Evolutionary conservation across 2,329 filamentous ascomycete species (phyloP), one percentile per base, ranked within the genome.

Genomic region (Daldinia sp.): DNA sequence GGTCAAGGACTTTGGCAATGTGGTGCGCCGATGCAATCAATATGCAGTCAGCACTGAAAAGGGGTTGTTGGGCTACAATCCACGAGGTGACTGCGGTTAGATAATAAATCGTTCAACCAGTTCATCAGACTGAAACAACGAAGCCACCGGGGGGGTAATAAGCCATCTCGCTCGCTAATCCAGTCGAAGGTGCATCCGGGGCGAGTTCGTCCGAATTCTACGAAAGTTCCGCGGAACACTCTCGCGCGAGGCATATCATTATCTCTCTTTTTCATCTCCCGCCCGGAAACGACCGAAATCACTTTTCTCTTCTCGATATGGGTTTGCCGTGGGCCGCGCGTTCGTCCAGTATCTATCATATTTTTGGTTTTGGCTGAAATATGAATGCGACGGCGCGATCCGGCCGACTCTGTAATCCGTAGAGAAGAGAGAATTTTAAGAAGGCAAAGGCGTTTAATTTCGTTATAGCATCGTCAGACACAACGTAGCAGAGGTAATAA

Each of bases 1-100:
- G 50, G 63, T n/a, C 37, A 17, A 61, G 37, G 43, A 19, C 37
- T 32, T 32, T 51, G 27, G 27, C 48, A 21, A 50, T 41, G 55
- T 27, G 27, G 29, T 45, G 37, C 47, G 37, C 45, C 27, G 23
- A 32, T 60, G 43, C 51, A 56, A 57, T 41, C 53, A 48, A 52
- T 49, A 67, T 61, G 64, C 64, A 61, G 64, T 64, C 64, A 67
- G 64, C 64, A 64, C 58, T 66, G 61, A 66, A 61, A 61, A 48
- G 55, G 60, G 50, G 11, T 17, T 15, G 15, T 17, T n/a, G 32
- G 49, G 32, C 30, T 49, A 47, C n/a, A 52, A 34, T 55, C 57
- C 61, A 62, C 50, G 51, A 61, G 54, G 61, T 21, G 58, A 62
- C 54, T 34, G 54, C 58, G 54, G 58, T 58, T 64, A 61, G 47